Base-by-base conservation (phyloP, 495 filamentous ascomycete genomes). In the Aspergillus egyptiacus region DNA sequence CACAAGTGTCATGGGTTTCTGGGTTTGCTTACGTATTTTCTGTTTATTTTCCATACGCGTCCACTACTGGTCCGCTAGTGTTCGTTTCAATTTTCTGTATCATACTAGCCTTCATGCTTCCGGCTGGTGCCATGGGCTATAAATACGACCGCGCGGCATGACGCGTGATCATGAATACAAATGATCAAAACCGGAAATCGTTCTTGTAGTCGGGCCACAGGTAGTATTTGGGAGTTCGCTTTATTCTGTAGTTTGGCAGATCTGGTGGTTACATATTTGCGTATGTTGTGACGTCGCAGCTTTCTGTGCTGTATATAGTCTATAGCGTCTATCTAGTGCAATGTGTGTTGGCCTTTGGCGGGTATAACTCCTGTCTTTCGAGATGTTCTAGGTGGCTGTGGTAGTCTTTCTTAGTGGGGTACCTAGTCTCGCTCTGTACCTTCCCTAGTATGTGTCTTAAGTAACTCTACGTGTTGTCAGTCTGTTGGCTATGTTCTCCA, bases 1-100 rank as follows among this genome's bases (percentile, higher is more conserved):
- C 62, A 63, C 62, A 63, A 64, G 55, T 55, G 59, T 68, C 66
- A 74, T 74, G 71, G 71, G 69, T 70, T 65, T 70, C 62, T 72
- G 71, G 71, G 71, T 70, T 71, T 73, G 59, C 55, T 64, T 60
- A 55, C 61, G 54, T 64, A 67, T 54, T 60, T 50, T 50, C 59
- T 64, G 66, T 54, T 69, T 62, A 67, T 57, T 68, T 70, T 67
- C 41, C 40, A n/a, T 8, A 57, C 52, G 65, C 68, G 63, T 69
- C 67, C 67, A 70, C 65, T 68, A 65, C 55, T 58, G 65, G 62
- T 68, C 63, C 64, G 64, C 62, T 70, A 61, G 65, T 72, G 69
- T 62, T 66, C 64, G 69, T 65, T 67, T 60, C 61, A 56, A 61
- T 62, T 70, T 67, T 65, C 60, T 72, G 69, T 72, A 72, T 72